A percentile compares a stretch with the other conserved stretches of the same genome.
Conservation (phyloP, 352 stramenopile genomes). For the Pythium aquatile region DNA sequence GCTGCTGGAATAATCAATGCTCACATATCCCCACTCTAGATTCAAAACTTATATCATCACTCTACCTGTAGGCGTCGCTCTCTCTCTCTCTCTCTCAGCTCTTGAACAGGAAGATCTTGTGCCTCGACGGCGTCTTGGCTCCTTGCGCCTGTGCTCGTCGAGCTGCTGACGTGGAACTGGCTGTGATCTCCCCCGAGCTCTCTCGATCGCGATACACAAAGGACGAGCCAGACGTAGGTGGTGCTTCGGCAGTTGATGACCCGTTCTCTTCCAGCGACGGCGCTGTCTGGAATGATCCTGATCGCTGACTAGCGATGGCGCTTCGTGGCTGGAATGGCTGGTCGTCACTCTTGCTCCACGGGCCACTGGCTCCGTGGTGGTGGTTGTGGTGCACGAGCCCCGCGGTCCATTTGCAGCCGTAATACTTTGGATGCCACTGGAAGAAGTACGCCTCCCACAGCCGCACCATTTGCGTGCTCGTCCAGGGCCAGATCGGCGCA, state of each 20-base stretch:
- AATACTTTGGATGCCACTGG: conserved; percentile 83
- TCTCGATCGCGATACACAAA: conserved; percentile 8
- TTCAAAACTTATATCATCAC: conserved; percentile 10
- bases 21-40: background rate
- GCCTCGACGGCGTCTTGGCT: conserved; percentile 25
- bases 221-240: background rate
- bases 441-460: conserved; percentile 86
- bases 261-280: conserved; percentile 9
- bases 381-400: conserved; percentile 41
- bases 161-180: background rate
- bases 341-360: background rate
- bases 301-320: background rate
- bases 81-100: conserved; percentile 19
- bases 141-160: conserved; percentile 5
- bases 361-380: conserved; percentile 2
- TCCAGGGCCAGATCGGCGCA: conserved; percentile 79
- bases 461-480: conserved; percentile 72
- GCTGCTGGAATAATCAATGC: conserved; percentile 8
- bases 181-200: conserved; percentile 11
- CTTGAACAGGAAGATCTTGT: conserved; percentile 42
- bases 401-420: conserved; percentile 72
- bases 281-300: background rate
- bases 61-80: background rate
- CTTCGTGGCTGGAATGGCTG: background rate
- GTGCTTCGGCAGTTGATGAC: background rate